These are phyloP conservation scores for Cryptosporidium baileyi DNA, from an alignment of 169 alveolate species.

Conservation along the genomic window DNA sequence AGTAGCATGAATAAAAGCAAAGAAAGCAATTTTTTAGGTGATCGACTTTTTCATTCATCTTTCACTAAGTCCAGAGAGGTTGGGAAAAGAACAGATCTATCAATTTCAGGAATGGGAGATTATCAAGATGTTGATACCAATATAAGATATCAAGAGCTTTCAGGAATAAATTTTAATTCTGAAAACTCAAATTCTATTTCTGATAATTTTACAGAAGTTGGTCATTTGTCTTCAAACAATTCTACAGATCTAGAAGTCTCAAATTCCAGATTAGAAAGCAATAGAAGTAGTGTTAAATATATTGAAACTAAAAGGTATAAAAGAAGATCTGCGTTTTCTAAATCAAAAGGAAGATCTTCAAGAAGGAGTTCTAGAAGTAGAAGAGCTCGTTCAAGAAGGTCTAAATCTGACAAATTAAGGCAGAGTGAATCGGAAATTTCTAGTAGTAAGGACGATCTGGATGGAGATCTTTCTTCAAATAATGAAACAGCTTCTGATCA, in stretches of 20 bases:
- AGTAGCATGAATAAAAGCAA: neutral
- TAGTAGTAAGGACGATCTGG: neutral
- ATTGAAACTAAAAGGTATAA: constrained; percentile 6
- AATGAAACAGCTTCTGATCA: neutral
- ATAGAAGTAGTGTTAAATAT: too few relatives aligned
- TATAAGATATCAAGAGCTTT: neutral
- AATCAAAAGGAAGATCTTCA: neutral
- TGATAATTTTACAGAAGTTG: too few relatives aligned
- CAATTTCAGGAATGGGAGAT: neutral
- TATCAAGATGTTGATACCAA: neutral
- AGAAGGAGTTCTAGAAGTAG: constrained; percentile 1
- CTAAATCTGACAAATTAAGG: neutral
- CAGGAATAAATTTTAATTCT: neutral
- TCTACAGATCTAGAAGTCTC: too few relatives aligned
- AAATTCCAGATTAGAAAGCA: neutral
- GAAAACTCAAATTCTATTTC: neutral
- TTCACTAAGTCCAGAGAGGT: neutral
- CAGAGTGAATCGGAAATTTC: neutral
- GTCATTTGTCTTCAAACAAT: neutral
- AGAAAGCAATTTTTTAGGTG: too few relatives aligned
- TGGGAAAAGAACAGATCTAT: neutral
- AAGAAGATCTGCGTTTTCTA: constrained; percentile 13
- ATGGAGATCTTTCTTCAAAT: neutral
- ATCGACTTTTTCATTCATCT: neutral
- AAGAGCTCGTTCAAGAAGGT: neutral